Evolutionary conservation across 345 rosid genomes (phyloP).

Genomic region (Rhizophora mangle): DNA sequence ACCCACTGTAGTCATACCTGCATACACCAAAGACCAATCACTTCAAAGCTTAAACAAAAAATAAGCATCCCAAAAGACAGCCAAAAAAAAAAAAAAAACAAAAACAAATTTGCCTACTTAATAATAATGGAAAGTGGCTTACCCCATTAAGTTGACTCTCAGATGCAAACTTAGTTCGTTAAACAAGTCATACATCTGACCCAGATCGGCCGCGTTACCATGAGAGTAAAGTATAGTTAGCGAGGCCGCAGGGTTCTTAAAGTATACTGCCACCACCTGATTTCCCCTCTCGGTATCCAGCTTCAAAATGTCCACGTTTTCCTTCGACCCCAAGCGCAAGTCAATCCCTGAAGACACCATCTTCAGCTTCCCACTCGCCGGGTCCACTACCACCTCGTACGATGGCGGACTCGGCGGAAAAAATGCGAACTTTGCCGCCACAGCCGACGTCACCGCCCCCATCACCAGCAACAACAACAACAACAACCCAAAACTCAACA

Average conservation of each 20-base stretch:
- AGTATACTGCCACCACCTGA: constrained; percentile 72
- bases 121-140: constrained; percentile 8
- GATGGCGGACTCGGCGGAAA: constrained; percentile 35
- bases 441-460: constrained; percentile 33
- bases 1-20: constrained; percentile 96
- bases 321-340: constrained; percentile 42
- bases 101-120: background rate
- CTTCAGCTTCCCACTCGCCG: constrained; percentile 49
- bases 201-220: constrained; percentile 97
- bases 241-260: constrained; percentile 72
- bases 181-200: constrained; percentile 83
- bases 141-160: constrained; percentile 90
- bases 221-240: constrained; percentile 82
- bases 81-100: background rate
- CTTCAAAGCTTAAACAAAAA: background rate
- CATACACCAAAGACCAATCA: background rate
- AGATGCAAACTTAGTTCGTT: constrained; percentile 71
- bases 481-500: background rate
- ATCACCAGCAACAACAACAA: background rate
- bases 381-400: constrained; percentile 43
- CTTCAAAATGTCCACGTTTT: constrained; percentile 63
- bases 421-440: constrained; percentile 38
- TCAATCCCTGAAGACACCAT: constrained; percentile 36
- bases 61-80: background rate
- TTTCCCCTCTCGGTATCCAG: constrained; percentile 76